Evolutionary conservation across 805 yeast genomes (phyloP).

Genomic region (Saccharomycopsis sp.): DNA sequence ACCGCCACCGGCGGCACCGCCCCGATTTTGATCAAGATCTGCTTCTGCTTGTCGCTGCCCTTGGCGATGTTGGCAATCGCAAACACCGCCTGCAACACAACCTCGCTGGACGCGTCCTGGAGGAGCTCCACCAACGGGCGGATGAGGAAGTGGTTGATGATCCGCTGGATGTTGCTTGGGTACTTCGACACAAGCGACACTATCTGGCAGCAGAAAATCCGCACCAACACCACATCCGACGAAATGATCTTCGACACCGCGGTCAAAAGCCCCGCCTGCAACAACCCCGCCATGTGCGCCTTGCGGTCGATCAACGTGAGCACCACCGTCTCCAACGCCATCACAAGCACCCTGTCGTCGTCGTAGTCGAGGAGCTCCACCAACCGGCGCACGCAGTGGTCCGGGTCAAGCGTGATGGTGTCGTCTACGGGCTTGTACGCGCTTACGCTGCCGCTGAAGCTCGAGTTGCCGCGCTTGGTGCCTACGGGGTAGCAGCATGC

Average conservation of each 20-base stretch:
- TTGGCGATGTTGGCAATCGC: conserved; percentile 19
- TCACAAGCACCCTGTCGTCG: conserved; percentile 14
- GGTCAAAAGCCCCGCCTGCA: conserved; percentile 13
- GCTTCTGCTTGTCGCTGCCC: conserved; percentile 19
- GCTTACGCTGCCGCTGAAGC: not conserved
- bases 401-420: conserved; percentile 6
- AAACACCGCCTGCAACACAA: conserved; percentile 20
- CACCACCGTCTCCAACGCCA: conserved; percentile 17
- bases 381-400: conserved; percentile 9
- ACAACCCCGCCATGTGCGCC: conserved; percentile 9
- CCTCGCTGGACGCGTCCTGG: conserved; percentile 20
- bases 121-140: conserved; percentile 19
- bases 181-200: conserved; percentile 16
- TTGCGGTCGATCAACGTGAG: conserved; percentile 19
- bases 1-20: conserved; percentile 12
- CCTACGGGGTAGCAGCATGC: conserved; percentile 12
- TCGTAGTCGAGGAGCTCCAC: conserved; percentile 14
- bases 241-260: conserved; percentile 9
- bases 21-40: conserved; percentile 19
- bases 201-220: conserved; percentile 20
- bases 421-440: conserved; percentile 1
- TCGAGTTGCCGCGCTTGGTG: not conserved
- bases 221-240: conserved; percentile 13
- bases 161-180: conserved; percentile 15
- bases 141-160: conserved; percentile 12